Conservation (phyloP, 2,329 filamentous ascomycete species). For the Aureobasidium sp. region DNA sequence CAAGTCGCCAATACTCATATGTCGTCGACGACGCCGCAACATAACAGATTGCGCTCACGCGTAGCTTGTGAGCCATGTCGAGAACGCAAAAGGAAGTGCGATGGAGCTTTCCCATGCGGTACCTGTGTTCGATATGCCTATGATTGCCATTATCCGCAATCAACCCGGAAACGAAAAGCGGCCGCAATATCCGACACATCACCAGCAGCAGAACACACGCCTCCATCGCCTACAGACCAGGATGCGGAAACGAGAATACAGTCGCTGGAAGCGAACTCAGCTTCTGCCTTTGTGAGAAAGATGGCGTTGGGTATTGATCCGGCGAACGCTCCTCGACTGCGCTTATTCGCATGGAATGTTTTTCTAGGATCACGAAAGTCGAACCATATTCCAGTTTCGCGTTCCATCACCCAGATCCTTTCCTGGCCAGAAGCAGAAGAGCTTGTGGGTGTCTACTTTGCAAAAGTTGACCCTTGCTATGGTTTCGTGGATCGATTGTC, state of each 20-base stretch:
- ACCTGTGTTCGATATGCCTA: conserved; percentile 48
- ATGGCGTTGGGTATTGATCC: conserved; percentile 47
- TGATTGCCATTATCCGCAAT: conserved; percentile 40
- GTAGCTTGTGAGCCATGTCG: conserved; percentile 39
- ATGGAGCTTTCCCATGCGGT: conserved; percentile 44
- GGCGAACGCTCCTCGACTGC: conserved; percentile 43
- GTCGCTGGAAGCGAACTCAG: conserved; percentile 49
- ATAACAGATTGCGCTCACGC: conserved; percentile 3
- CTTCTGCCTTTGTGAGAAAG: conserved; percentile 46
- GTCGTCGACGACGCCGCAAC: neutral
- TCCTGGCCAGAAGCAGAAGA: conserved; percentile 40
- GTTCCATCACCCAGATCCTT: conserved; percentile 39
- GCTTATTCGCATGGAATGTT: conserved; percentile 50
- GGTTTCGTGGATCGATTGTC: conserved; percentile 36
- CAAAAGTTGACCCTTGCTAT: conserved; percentile 45
- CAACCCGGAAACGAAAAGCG: conserved; percentile 25
- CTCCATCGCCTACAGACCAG: neutral
- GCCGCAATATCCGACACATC: conserved; percentile 14
- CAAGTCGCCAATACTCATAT: neutral
- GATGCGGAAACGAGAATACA: conserved; percentile 19
- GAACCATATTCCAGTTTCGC: conserved; percentile 17
- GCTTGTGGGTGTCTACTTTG: conserved; percentile 42
- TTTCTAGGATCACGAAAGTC: conserved; percentile 24
- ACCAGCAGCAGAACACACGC: conserved; percentile 1
- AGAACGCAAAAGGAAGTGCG: conserved; percentile 49